Evolutionary conservation across 768 basidiomycete species (phyloP), one percentile per base, ranked within the genome.

Genomic region (Boletellus ananas): DNA sequence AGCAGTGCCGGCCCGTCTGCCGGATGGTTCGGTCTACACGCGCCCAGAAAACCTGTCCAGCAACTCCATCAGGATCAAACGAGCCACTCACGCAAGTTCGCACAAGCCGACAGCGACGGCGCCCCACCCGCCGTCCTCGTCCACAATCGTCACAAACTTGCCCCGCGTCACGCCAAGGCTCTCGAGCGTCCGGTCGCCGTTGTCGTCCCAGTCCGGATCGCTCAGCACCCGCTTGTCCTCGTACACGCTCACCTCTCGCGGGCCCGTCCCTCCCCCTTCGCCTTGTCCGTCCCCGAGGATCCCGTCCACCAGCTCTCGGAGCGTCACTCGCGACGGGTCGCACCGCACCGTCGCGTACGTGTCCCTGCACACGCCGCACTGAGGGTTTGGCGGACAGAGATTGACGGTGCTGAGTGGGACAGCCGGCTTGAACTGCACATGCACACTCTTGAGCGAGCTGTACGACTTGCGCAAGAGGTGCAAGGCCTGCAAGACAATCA

Each of bases 131-230:
- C 80, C 88, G 27, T 94, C 90, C 59, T 96, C 94, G 65, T 97
- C 94, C 4, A 84, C 84, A 31, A 97, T 86, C 5, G 84, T 83
- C 61, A 98, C 62, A 71, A 96, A 95, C 70, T 85, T 94, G 36
- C 94, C 93, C 47, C 85, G 71, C 0, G 78, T 81, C 29, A 95
- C 82, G 41, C 80, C 87, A 47, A 98, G 62, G 57, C 90, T 89
- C 56, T 83, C 87, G 57, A 99, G 65, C 41, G 90, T 92, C 53
- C 86, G 77, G 3, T 79, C 85, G 52, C 80, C 64, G 59, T 97
- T 97, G 59, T 97, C 94, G 40, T 91, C 87, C 78, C 88, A 95
- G 62, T 98, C 95, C 7, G 92, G 91, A 61, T 98, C 96, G 55
- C 83, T 87, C 48, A 99, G 70, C 39, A 99, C 69, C 38, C 94